phyloP scores from a whole-genome alignment of 2,329 filamentous ascomycete genomes.

The Neobulgaria alba region DNA sequence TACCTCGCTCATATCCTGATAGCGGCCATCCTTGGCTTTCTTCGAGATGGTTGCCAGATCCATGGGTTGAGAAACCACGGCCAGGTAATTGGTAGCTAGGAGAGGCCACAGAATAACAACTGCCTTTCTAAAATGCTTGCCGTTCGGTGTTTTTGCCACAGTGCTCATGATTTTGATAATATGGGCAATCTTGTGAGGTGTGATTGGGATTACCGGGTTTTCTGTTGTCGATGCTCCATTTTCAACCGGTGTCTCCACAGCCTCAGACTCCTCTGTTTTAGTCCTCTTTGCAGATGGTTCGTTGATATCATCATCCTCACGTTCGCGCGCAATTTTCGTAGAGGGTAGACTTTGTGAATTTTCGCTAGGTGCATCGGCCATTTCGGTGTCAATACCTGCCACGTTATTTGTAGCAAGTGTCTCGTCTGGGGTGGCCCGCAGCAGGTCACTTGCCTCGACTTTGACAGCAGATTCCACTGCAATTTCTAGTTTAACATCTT shows the following conservation, averaged over 20 bases:
- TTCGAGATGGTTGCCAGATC: slow-evolving; percentile 77
- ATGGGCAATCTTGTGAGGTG: slow-evolving; percentile 53
- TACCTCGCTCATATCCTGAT: slow-evolving; percentile 63
- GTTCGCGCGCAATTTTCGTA: slow-evolving; percentile 60
- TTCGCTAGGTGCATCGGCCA: slow-evolving; percentile 26
- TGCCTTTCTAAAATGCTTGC: slow-evolving; percentile 65
- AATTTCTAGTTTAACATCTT: background rate
- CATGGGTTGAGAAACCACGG: slow-evolving; percentile 67
- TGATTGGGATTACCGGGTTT: slow-evolving; percentile 39
- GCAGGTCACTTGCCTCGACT: background rate
- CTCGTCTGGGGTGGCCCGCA: too few species aligned
- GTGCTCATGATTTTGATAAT: slow-evolving; percentile 59
- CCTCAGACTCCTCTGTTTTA: slow-evolving; percentile 50
- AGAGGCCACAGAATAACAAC: slow-evolving; percentile 68
- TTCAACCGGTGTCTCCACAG: background rate
- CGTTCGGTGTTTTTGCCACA: slow-evolving; percentile 79
- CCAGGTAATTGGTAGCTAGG: slow-evolving; percentile 65
- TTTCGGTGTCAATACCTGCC: slow-evolving; percentile 11
- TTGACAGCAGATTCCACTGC: background rate
- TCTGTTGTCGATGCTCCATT: slow-evolving; percentile 17
- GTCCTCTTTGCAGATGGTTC: slow-evolving; percentile 73
- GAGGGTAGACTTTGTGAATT: slow-evolving; percentile 23
- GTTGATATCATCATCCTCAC: slow-evolving; percentile 53
- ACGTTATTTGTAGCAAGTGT: too few species aligned
- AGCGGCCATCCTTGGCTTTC: slow-evolving; percentile 60